Base-by-base conservation (phyloP, 345 rosid species). In the Rhodomyrtus tomentosa region DNA sequence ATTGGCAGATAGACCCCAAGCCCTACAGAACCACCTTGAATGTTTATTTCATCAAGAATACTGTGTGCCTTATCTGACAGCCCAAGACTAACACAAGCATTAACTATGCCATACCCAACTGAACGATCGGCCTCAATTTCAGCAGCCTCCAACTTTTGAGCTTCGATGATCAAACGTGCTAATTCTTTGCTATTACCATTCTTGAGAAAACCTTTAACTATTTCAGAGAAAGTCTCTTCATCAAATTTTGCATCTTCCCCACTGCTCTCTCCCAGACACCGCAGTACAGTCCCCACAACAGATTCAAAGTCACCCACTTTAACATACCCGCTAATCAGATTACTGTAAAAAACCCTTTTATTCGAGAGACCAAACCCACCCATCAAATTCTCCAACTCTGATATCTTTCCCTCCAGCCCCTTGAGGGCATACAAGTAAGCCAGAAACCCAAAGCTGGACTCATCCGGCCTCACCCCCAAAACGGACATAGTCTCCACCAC, bases 1-100 rank as follows among this genome's bases (percentile, higher is more conserved):
- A 94, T 95, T 40, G 98, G 99, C 42, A 95, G 81, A 82, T 95
- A 94, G 49, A 92, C 98, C 38, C 99, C 96, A 82, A 94, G 93
- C 73, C 98, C 96, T 81, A 89, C 91, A 5, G 92, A 88, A 82
- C 92, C 93, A 74, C 95, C 94, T 27, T 80, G 91, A 88, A 92
- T 91, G 89, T 91, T 92, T 94, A 93, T 94, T 88, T 95, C 96
- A 84, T 92, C 98, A 25, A 97, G 92, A 83, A 95, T 89, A 86
- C 93, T 90, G 55, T 95, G 99, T 25, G 98, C 99, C 86, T 95
- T 95, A 91, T 92, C 91, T 29, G 96, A 92, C 56, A 91, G 89
- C 74, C 98, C 98, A 74, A 95, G 95, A 81, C 74, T 88, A 7
- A 97, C 92, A 90, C 94, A 94, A 84, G 96, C 95, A 88, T 89